These are phyloP conservation scores for Aspergillus transmontanensis DNA, from an alignment of 2,329 filamentous ascomycete species.

Conservation along the genomic window DNA sequence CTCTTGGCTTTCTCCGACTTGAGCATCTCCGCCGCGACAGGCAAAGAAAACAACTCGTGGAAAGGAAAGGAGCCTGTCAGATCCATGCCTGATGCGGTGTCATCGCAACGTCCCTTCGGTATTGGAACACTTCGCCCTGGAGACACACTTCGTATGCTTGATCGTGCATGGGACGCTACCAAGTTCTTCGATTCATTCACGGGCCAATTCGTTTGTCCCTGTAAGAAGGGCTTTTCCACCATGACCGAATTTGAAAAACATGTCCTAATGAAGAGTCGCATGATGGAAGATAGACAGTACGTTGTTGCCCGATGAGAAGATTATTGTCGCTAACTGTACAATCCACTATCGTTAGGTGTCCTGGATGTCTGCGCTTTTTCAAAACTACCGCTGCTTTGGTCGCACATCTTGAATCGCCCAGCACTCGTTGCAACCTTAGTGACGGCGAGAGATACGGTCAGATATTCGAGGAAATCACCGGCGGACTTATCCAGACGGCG, in stretches of 20 bases:
- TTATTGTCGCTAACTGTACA: background rate
- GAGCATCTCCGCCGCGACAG: background rate
- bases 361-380: constrained; percentile 43
- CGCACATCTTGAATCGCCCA: constrained; percentile 44
- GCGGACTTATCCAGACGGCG: constrained; percentile 38
- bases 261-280: constrained; percentile 26
- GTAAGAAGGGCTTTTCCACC: constrained; percentile 29
- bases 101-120: constrained; percentile 1
- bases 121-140: constrained; percentile 10
- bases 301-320: background rate
- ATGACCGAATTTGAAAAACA: constrained; percentile 36
- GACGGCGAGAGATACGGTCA: constrained; percentile 32
- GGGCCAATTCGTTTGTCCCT: constrained; percentile 39
- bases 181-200: constrained; percentile 34
- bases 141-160: constrained; percentile 17
- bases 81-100: background rate
- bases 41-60: background rate
- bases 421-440: constrained; percentile 38
- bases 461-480: constrained; percentile 41
- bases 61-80: constrained; percentile 10
- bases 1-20: constrained; percentile 25
- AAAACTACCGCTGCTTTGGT: constrained; percentile 40
- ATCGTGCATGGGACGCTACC: constrained; percentile 30
- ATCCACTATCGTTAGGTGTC: constrained; percentile 33
- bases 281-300: constrained; percentile 22